Base-by-base conservation (phyloP, 257 asterid genomes). In the Knoxia roxburghii region DNA sequence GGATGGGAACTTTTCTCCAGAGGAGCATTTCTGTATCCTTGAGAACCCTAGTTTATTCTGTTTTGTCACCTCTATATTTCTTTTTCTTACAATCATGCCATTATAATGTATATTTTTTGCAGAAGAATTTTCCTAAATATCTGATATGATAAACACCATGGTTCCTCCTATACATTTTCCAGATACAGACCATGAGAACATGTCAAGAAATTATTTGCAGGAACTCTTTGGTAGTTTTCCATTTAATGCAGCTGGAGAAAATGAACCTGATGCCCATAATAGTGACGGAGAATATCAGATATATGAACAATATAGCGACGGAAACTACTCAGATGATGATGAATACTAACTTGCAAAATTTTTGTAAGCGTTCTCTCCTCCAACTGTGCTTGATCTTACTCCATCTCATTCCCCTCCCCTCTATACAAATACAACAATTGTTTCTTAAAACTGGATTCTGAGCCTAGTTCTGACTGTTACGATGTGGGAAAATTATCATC, bases 221-320 rank as follows among this genome's bases (percentile, higher is more conserved):
- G 91, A 86, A 56, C 98, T 92, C 37, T 92, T 92, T 74, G 95
- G 86, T n/a, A 79, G 88, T 76, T 92, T 86, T 49, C 91, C 96
- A 29, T 79, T 76, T 32, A 81, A 78, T 41, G 81, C 78, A 58
- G 77, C 51, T 20, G 84, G 74, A 21, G 79, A 67, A 41, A 76
- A 75, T 72, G 87, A 72, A 57, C 72, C 35, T 61, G 81, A 78
- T 61, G 76, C 73, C 43, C 74, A 81, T 70, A 81, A 74, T 10
- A 76, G 64, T 52, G 85, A 78, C 62, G 96, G 82, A 67, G 96
- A 77, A 64, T 92, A 83, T 70, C 81, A 89, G 77, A 89, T 92
- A 55, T 87, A 84, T 65, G 98, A 91, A 65, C 87, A 89, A 11
- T 76, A 69, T 46, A 86, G 90, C 17, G 93, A 89, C 58, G 84